Base-by-base conservation (phyloP, 345 rosid species). In the Eucalyptus brandiana region DNA sequence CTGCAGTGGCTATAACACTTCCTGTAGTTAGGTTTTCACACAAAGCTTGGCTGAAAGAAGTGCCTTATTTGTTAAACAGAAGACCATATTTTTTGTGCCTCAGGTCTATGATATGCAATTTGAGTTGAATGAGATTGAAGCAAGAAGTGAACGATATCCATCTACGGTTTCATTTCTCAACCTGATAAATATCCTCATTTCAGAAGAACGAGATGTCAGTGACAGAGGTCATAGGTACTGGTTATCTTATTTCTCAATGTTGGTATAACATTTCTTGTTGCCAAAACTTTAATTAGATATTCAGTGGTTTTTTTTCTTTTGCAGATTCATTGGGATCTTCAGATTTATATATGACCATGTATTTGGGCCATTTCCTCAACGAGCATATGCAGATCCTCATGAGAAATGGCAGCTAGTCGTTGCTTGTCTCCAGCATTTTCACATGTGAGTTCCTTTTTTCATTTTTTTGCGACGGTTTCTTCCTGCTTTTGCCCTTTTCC, bases 21-120 rank as follows among this genome's bases (percentile, higher is more conserved):
- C 28, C 26, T 37, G 47, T 37, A 76, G 45, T 76, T 76, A 76
- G 83, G 45, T 76, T 37, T 72, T 76, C 47, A 37, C 83, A 37
- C 28, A 44, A 76, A 37, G 83, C 83, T 76, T 37, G 83, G 26
- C 45, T 76, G 83, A 76, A 90, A 76, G 90, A 88, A 53, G 86
- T 54, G 42, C 42, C 32, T 86, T n/a, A 44, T 65, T 28, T 45
- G 8, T 86, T 51, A 51, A 50, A 86, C 32, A 53, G 26, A 47
- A 32, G 44, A 87, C 86, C 37, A 42, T 86, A 65, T 54, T 62
- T 49, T 89, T 65, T 87, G 85, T 92, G 88, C 65, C 48, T 86
- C 93, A 97, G 99, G 95, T 97, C 87, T 97, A 97, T 90, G 98
- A 97, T 92, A 97, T 97, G 99, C 99, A 95, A 90, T 97, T 95